Percentiles rank a stretch among this genome's conserved stretches.
Conservation (phyloP, 2,329 filamentous ascomycete genomes). For the Cladosporium oxysporum region DNA sequence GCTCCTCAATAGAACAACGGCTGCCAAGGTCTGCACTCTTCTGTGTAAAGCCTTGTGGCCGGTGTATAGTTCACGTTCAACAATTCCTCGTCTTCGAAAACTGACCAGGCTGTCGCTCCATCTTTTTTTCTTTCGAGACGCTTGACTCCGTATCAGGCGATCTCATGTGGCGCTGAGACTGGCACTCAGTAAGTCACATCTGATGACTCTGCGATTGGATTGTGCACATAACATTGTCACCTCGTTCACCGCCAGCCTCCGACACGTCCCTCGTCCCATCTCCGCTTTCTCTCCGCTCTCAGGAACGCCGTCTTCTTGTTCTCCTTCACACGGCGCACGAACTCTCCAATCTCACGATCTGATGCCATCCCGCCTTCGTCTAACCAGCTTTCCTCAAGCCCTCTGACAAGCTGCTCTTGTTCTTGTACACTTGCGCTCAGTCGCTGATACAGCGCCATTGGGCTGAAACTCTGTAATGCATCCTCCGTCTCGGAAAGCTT, state of each 20-base stretch:
- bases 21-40: neutral
- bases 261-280: constrained; percentile 95
- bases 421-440: constrained; percentile 76
- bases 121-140: neutral
- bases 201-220: neutral
- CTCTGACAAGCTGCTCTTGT: constrained; percentile 77
- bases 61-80: neutral
- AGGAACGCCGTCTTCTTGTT: constrained; percentile 77
- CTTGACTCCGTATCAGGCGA: neutral
- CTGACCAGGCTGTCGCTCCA: neutral
- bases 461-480: constrained; percentile 80
- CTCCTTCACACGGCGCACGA: constrained; percentile 78
- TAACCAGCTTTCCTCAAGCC: constrained; percentile 90
- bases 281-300: constrained; percentile 80
- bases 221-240: neutral
- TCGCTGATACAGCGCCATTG: constrained; percentile 81
- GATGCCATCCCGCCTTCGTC: constrained; percentile 64
- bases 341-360: constrained; percentile 83
- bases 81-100: neutral
- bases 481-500: constrained; percentile 89
- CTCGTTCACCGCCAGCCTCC: constrained; percentile 79
- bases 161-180: neutral
- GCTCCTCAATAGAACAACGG: neutral
- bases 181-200: neutral
- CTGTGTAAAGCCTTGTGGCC: neutral